A percentile compares a stretch with the other conserved stretches of the same genome.
Evolutionary conservation across 2,329 filamentous ascomycete species (phyloP).

Genomic region (Exophiala aquamarina): DNA sequence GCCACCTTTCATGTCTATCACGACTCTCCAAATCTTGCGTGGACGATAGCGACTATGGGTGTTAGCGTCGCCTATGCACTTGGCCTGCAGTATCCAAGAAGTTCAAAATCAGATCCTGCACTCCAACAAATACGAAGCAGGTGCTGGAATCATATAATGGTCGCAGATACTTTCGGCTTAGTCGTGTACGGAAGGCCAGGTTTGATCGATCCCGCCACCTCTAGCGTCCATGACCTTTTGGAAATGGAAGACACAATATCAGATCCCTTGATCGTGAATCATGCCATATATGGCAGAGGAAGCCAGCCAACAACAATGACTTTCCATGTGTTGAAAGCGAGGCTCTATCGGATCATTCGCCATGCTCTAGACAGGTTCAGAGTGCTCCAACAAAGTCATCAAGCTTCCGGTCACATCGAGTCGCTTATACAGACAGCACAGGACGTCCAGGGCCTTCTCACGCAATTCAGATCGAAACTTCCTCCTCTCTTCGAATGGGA

Average conservation of each 20-base stretch:
- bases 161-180: slow-evolving; percentile 31
- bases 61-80: slow-evolving; percentile 22
- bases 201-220: slow-evolving; percentile 10
- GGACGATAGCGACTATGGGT: slow-evolving; percentile 22
- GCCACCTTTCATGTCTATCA: slow-evolving; percentile 22
- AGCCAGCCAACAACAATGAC: slow-evolving; percentile 14
- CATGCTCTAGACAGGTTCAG: slow-evolving; percentile 29
- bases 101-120: background rate
- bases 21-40: slow-evolving; percentile 23
- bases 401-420: background rate
- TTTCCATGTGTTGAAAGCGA: slow-evolving; percentile 30
- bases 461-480: background rate
- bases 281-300: background rate
- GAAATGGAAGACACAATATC: slow-evolving; percentile 28
- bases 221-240: slow-evolving; percentile 26
- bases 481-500: slow-evolving; percentile 3
- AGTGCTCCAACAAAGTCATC: slow-evolving; percentile 17
- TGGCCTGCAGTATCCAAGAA: slow-evolving; percentile 12
- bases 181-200: slow-evolving; percentile 25
- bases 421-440: background rate
- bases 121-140: slow-evolving; percentile 29
- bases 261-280: slow-evolving; percentile 5
- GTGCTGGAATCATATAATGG: slow-evolving; percentile 32
- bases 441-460: background rate
- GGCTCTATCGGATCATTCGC: slow-evolving; percentile 31